phyloP scores from a whole-genome alignment of 805 yeast species.

The Starmerella geochares region DNA sequence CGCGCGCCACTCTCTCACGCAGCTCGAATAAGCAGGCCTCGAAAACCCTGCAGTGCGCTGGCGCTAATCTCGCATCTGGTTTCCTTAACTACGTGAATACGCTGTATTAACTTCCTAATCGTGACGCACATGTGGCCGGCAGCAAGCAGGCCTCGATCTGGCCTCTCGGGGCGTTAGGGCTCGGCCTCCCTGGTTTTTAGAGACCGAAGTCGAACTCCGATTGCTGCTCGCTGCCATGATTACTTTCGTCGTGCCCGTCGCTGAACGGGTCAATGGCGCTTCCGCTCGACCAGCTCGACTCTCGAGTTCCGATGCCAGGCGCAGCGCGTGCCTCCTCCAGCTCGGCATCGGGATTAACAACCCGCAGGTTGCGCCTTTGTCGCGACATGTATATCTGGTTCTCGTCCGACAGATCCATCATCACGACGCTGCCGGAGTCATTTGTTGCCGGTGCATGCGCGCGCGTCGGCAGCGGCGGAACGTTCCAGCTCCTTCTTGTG shows the following conservation, averaged over 20 bases:
- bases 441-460: neutral
- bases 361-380: slow-evolving; percentile 21
- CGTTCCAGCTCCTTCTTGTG: slow-evolving; percentile 6
- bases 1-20: slow-evolving; percentile 54
- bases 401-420: slow-evolving; percentile 14
- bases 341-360: slow-evolving; percentile 24
- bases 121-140: too few species aligned
- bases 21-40: slow-evolving; percentile 3
- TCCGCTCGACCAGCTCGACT: slow-evolving; percentile 16
- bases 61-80: too few species aligned
- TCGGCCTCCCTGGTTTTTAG: neutral
- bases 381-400: slow-evolving; percentile 18
- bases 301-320: slow-evolving; percentile 2
- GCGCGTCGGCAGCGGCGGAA: slow-evolving; percentile 11
- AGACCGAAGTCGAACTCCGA: slow-evolving; percentile 15
- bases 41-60: too few species aligned
- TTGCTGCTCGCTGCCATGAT: neutral
- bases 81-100: neutral
- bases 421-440: slow-evolving; percentile 14
- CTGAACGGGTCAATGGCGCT: slow-evolving; percentile 8
- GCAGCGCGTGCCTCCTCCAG: neutral
- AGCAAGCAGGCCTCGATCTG: too few species aligned
- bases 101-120: neutral
- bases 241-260: slow-evolving; percentile 9
- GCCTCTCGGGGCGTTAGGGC: too few species aligned